Evolutionary conservation across 768 basidiomycete species (phyloP).

Genomic region (Inosperma sp.): DNA sequence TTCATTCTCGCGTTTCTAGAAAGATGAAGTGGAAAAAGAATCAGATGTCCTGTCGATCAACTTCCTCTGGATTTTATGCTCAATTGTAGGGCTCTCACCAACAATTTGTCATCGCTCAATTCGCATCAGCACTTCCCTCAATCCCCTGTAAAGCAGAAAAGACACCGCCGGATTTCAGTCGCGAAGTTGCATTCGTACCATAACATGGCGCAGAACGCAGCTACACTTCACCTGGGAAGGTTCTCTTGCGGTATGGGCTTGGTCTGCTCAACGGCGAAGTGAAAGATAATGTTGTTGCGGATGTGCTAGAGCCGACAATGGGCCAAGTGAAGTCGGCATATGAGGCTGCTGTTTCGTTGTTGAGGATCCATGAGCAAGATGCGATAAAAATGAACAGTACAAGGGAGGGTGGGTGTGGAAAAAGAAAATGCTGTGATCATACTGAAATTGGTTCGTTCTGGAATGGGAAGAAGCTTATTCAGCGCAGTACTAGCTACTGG

Average conservation of each 20-base stretch:
- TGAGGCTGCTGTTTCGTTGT: constrained; percentile 89
- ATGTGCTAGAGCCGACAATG: constrained; percentile 93
- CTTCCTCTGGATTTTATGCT: no score
- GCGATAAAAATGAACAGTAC: no score
- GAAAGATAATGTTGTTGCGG: constrained; percentile 89
- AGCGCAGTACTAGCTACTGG: no score
- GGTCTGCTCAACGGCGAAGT: constrained; percentile 94
- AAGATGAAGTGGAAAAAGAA: no score
- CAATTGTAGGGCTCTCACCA: constrained; percentile 84
- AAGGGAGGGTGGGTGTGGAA: no score
- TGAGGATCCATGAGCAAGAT: constrained; percentile 98
- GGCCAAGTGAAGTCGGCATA: constrained; percentile 97
- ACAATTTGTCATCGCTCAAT: constrained; percentile 98
- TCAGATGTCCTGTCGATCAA: no score
- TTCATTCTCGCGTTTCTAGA: no score
- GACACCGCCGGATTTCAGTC: constrained; percentile 96
- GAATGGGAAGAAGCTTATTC: no score
- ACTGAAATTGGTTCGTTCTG: no score
- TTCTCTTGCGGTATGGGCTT: constrained; percentile 85
- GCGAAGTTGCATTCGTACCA: constrained; percentile 97
- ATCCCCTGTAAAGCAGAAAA: constrained; percentile 99
- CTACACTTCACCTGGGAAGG: constrained; percentile 85
- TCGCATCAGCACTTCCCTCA: constrained; percentile 84
- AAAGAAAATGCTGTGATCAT: no score
- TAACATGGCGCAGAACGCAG: constrained; percentile 92